Base-by-base conservation (phyloP, 306 rosid species). In the Prunus kanzakura region DNA sequence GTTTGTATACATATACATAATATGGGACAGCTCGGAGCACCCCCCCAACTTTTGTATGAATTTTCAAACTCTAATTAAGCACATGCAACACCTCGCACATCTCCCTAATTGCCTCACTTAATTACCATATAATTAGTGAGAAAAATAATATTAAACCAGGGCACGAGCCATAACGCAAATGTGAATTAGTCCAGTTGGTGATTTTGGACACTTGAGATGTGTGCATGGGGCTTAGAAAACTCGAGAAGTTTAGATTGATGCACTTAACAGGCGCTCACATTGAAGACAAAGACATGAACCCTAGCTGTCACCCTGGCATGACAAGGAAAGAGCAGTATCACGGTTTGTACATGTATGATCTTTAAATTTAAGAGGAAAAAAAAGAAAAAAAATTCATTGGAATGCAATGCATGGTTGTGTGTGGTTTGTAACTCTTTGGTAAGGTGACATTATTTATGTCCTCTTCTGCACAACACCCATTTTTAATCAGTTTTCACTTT, bases 301-400 rank as follows among this genome's bases (percentile, higher is more conserved):
- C 16, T 16, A 57, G 69, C 69, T 69, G 80, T 68, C 80, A 54
- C 12, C 22, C 67, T 41, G 67, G 47, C 67, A 69, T 77, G 75
- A 58, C 23, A 57, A 77, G 75, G 62, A 67, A 76, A 57, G 27
- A 14, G 49, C 35, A 67, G 66, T 27, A 25, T 50, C 73, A 54
- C 57, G 52, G 35, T n/a, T 76, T 68, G 25, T 4, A 2, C 27
- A 35, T 5, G 12, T 15, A 16, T 43, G 41, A 1, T 29, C 45
- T 27, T 46, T 18, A 18, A 73, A 23, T 62, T 47, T 3, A 18
- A 29, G 41, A 73, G 38, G 27, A 29, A 16, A 57, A 6, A 45
- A 11, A 13, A 35, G 15, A 47, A 47, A 13, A 49, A 11, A 11
- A 13, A 49, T 0, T 38, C 8, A 45, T 61, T 25, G 58, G 29